Evolutionary conservation across 352 stramenopile genomes (phyloP).

Genomic region (Phytophthora tentaculata): DNA sequence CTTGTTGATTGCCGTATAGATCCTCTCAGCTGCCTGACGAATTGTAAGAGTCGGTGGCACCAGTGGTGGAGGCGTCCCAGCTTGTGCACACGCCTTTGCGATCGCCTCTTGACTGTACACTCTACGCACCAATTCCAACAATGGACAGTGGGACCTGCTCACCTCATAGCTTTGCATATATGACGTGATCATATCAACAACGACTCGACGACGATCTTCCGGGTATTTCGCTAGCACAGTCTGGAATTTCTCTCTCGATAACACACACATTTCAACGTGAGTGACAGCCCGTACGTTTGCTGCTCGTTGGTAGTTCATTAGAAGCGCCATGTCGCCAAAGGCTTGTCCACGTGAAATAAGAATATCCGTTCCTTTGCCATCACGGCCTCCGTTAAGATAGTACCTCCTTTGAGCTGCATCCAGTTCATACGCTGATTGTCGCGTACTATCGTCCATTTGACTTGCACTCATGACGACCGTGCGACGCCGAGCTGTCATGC

Average conservation of each 20-base stretch:
- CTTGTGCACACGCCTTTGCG: slow-evolving; percentile 23
- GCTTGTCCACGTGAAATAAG: slow-evolving; percentile 36
- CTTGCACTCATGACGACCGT: neutral
- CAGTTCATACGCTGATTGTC: slow-evolving; percentile 31
- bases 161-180: slow-evolving; percentile 43
- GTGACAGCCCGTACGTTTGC: slow-evolving; percentile 49
- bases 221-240: slow-evolving; percentile 43
- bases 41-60: slow-evolving; percentile 16
- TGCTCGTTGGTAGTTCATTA: slow-evolving; percentile 61
- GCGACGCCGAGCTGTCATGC: slow-evolving; percentile 13
- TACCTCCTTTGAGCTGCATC: slow-evolving; percentile 27
- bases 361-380: slow-evolving; percentile 11
- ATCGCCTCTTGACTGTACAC: slow-evolving; percentile 34
- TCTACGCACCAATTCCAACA: slow-evolving; percentile 35
- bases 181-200: slow-evolving; percentile 39
- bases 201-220: slow-evolving; percentile 33
- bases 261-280: slow-evolving; percentile 62
- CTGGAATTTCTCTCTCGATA: slow-evolving; percentile 49
- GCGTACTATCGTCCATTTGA: slow-evolving; percentile 13
- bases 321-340: slow-evolving; percentile 60
- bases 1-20: slow-evolving; percentile 39
- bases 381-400: slow-evolving; percentile 18
- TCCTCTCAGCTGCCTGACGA: slow-evolving; percentile 27
- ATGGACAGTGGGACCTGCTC: slow-evolving; percentile 22
- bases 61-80: slow-evolving; percentile 1